Evolutionary conservation across 2,329 filamentous ascomycete species (phyloP).

Genomic region (Colletotrichum sp.): DNA sequence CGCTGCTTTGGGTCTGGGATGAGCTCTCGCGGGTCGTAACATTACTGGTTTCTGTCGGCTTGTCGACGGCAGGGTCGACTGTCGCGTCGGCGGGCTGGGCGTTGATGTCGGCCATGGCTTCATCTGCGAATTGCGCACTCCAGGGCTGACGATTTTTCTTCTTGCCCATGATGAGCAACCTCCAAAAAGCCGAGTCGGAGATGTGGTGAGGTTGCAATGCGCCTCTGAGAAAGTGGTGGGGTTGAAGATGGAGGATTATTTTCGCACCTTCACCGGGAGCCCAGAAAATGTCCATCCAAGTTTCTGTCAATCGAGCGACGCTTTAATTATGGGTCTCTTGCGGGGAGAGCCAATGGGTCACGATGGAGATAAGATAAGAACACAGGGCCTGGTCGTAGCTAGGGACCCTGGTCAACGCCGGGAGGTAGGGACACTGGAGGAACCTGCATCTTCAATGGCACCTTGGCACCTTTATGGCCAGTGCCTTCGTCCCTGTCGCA

Average conservation of each 20-base stretch:
- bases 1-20: constrained; percentile 31
- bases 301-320: neutral
- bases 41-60: neutral
- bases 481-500: neutral
- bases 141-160: constrained; percentile 1
- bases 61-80: neutral
- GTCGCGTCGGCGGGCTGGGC: neutral
- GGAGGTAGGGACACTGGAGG: neutral
- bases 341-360: neutral
- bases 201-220: neutral
- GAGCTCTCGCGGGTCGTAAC: constrained; percentile 2
- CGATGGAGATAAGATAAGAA: neutral
- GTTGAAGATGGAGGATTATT: neutral
- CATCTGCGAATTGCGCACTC: constrained; percentile 10
- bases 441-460: neutral
- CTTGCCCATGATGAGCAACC: neutral
- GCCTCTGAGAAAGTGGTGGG: neutral
- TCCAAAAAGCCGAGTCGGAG: neutral
- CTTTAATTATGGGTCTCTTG: neutral
- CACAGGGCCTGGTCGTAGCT: neutral
- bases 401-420: neutral
- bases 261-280: neutral
- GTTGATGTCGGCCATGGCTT: neutral
- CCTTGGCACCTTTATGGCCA: neutral
- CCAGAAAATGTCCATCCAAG: neutral